These are phyloP conservation scores for Coemansia sp. DNA, from an alignment of 371 early-diverging fungal genomes.

Conservation along the genomic window DNA sequence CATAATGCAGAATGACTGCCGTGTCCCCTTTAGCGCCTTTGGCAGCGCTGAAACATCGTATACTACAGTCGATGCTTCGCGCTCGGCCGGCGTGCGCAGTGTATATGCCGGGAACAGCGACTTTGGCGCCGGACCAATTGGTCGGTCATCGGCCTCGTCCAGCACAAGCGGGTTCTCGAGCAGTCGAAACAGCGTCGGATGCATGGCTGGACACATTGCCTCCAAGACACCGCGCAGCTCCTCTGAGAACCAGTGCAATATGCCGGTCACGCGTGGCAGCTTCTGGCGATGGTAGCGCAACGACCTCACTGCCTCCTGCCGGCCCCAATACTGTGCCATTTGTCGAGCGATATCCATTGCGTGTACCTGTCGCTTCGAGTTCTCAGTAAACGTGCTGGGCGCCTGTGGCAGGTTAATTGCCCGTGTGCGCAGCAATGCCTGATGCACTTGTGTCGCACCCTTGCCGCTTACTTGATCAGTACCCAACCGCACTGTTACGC, in stretches of 20 bases:
- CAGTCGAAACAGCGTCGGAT: slow-evolving; percentile 38
- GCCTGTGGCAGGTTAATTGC: slow-evolving; percentile 18
- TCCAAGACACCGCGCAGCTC: slow-evolving; percentile 50
- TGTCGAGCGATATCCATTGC: slow-evolving; percentile 49
- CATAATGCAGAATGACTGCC: slow-evolving; percentile 51
- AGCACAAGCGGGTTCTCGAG: slow-evolving; percentile 47
- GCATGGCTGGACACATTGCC: slow-evolving; percentile 42
- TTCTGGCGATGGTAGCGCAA: slow-evolving; percentile 36
- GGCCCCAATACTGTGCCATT: slow-evolving; percentile 51
- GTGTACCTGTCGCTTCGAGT: slow-evolving; percentile 41
- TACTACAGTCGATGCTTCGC: slow-evolving; percentile 14
- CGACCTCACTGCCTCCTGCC: slow-evolving; percentile 35
- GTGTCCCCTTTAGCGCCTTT: slow-evolving; percentile 43
- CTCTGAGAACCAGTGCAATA: slow-evolving; percentile 47
- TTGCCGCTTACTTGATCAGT: background rate
- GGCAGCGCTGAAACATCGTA: slow-evolving; percentile 44
- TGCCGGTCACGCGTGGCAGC: slow-evolving; percentile 46
- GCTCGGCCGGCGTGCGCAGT: slow-evolving; percentile 12
- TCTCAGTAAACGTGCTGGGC: slow-evolving; percentile 41
- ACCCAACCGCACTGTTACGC: slow-evolving; percentile 23
- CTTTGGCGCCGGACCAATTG: slow-evolving; percentile 19
- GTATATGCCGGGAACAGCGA: slow-evolving; percentile 41
- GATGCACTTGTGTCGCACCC: slow-evolving; percentile 9
- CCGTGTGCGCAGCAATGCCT: slow-evolving; percentile 30
- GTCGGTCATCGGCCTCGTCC: slow-evolving; percentile 7